Evolutionary conservation across 345 rosid species (phyloP), one percentile per base, ranked within the genome.

Genomic region (Iberis pinnata): DNA sequence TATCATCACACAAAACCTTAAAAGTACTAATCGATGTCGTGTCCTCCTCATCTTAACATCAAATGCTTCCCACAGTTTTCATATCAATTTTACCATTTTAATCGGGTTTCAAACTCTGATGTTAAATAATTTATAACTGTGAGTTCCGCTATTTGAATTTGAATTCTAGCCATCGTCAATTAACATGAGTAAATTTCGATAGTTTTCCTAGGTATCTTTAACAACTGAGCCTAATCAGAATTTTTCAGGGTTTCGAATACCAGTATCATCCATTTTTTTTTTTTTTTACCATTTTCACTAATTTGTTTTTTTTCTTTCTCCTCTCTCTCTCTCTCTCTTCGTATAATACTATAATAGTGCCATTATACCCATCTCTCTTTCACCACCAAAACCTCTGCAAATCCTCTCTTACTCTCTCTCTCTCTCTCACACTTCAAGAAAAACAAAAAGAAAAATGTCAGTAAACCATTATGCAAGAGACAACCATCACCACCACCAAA

Each of bases 381-480:
- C 70, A 66, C 61, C 33, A 29, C 8, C 33, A 29, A 53, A 59
- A 59, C 39, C 60, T 52, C 65, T 58, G 54, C 65, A 48, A 60
- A 22, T 36, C 6, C 25, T 22, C 25, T 22, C 25, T 22, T 6
- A 2, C 25, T 22, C 25, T 22, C 6, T 22, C 25, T 22, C 49
- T 49, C 54, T 60, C 49, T 57, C 60, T 61, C 61, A 15, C 56
- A 37, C 42, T 58, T 37, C 26, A 12, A 22, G 51, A 40, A 32
- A 27, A 27, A 14, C 5, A 37, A 38, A 69, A 29, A 26, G 29
- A 26, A 26, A 46, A 49, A 60, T 76, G 84, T 68, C 82, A 55
- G 58, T 73, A 32, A 75, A 73, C 76, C 77, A 69, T 24, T 67
- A 72, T 67, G 42, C 76, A 17, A 33, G 71, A 24, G 80, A 70